Evolutionary conservation across 2,329 filamentous ascomycete genomes (phyloP), one percentile per base, ranked within the genome.

Genomic region (Penicillium sp.): DNA sequence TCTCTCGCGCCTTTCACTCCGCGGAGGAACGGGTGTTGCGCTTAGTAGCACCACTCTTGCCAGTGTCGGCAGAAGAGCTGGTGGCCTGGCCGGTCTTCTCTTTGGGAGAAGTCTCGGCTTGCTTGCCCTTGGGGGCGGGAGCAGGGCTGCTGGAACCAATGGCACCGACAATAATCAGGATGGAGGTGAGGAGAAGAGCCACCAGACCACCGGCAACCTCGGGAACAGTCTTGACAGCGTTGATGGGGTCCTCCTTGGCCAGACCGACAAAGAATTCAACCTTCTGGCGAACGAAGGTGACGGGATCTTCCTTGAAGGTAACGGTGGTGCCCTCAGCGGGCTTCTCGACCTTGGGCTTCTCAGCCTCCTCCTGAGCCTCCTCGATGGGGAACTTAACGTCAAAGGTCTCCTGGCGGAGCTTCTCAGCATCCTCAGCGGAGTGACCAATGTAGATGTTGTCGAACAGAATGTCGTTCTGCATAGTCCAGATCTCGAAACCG

Each of bases 381-480:
- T 99, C 94, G 47, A 89, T 79, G 51, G 85, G 80, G 73, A 86
- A 82, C 89, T 99, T 99, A 78, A 90, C 77, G 70, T 90, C 87
- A 75, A 92, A 99, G 50, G 90, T 90, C 83, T 96, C 90, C 61
- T 88, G 82, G 66, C 90, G 88, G 70, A 99, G 81, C 79, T 92
- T 88, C 75, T 88, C 85, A 58, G 94, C 94, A 64, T 99, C 94
- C 70, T 90, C 90, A 64, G 94, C 74, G 18, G 93, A 97, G 85
- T 99, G 94, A 60, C 94, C 94, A 73, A 99, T 91, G 85, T 97
- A 99, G 82, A 99, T 95, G 86, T 99, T 99, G 85, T 97, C 90
- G 69, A 99, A 97, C 68, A 96, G 87, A 66, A 99, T 97, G 72
- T 96, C 89, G 74, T 86, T 95, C 79, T 96, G 93, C 94, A 99